A percentile compares a stretch with the other conserved stretches of the same genome.
phyloP scores from a whole-genome alignment of 345 rosid genomes.

The Eucalyptus tenuipes region DNA sequence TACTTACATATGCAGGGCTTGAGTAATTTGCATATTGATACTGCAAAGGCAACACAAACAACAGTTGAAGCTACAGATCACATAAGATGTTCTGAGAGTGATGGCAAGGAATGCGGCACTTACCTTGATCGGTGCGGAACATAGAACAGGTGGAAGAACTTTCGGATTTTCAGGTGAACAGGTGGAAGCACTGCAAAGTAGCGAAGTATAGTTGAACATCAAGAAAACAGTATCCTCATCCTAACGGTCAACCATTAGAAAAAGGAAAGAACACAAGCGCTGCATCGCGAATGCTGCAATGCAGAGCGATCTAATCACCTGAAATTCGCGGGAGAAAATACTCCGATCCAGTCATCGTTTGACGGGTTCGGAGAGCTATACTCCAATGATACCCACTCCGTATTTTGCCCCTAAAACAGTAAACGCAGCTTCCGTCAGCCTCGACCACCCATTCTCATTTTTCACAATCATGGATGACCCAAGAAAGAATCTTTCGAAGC shows the following conservation, averaged over 20 bases:
- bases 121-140: slow-evolving; percentile 92
- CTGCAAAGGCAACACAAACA: slow-evolving; percentile 20
- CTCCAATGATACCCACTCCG: slow-evolving; percentile 50
- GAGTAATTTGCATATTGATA: slow-evolving; percentile 48
- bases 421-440: background rate
- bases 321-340: slow-evolving; percentile 81
- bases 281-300: background rate
- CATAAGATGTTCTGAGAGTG: background rate
- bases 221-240: background rate
- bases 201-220: background rate
- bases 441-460: background rate
- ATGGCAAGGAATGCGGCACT: background rate
- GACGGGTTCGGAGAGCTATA: slow-evolving; percentile 26
- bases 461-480: background rate
- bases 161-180: slow-evolving; percentile 45
- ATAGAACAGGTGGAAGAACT: slow-evolving; percentile 45
- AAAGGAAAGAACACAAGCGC: background rate
- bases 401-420: slow-evolving; percentile 58
- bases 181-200: slow-evolving; percentile 27
- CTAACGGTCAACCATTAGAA: background rate
- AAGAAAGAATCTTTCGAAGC: background rate
- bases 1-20: slow-evolving; percentile 27
- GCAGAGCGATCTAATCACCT: slow-evolving; percentile 19
- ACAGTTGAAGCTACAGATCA: background rate
- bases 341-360: slow-evolving; percentile 76